Evolutionary conservation across 164 flowering plant species (phyloP).

Genomic region (Houttuynia cordata): DNA sequence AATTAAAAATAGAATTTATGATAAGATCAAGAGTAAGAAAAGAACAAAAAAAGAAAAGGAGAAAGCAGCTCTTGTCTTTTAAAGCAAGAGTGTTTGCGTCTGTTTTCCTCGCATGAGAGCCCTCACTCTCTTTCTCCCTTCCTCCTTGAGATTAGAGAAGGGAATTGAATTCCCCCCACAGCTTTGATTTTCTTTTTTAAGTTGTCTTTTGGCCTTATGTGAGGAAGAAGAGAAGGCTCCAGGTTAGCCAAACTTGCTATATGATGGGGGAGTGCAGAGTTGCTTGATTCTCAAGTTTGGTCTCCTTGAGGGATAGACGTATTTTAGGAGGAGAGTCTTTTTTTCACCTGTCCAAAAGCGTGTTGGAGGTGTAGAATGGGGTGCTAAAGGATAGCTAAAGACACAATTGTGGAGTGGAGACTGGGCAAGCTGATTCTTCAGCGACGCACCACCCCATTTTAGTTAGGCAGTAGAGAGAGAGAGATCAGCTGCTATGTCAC

Average conservation of each 20-base stretch:
- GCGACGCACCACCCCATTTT: constrained; percentile 16
- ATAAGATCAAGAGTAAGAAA: constrained; percentile 1
- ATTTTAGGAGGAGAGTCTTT: constrained; percentile 2
- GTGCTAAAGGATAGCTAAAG: constrained; percentile 10
- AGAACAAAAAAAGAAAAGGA: constrained; percentile 7
- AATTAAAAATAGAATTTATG: constrained; percentile 3
- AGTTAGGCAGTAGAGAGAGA: neutral
- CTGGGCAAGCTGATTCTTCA: constrained; percentile 38
- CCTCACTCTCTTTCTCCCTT: constrained; percentile 2
- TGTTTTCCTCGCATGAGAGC: constrained; percentile 1
- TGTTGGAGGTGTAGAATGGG: constrained; percentile 2
- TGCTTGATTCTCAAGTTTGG: constrained; percentile 17
- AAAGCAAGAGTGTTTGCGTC: constrained; percentile 3
- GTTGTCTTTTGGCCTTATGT: neutral
- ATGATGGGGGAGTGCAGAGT: constrained; percentile 2
- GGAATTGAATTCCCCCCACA: constrained; percentile 19
- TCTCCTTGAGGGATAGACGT: constrained; percentile 12
- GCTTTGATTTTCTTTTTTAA: constrained; percentile 11
- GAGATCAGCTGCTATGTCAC: constrained; percentile 4
- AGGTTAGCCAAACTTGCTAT: neutral
- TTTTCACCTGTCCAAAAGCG: constrained; percentile 11
- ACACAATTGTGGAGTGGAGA: constrained; percentile 39
- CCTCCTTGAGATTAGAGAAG: constrained; percentile 14
- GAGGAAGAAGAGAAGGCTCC: constrained; percentile 5
- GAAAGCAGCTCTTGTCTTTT: constrained; percentile 11